Evolutionary conservation across 164 flowering plant species (phyloP), one percentile per base, ranked within the genome.

Genomic region (Kingdonia uniflora): DNA sequence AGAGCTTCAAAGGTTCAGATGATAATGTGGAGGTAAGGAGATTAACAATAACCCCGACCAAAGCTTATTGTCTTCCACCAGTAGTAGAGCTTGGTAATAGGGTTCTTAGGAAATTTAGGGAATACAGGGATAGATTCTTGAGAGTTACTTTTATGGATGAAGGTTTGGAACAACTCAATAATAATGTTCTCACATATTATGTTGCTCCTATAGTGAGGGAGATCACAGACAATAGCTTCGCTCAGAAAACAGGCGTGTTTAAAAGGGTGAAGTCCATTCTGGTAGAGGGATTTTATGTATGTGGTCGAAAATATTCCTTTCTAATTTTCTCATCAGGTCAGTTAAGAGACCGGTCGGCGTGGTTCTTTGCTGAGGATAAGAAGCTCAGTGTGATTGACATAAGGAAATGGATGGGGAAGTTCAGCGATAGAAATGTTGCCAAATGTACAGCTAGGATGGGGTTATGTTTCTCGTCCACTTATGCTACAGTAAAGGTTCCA

Each of bases 361-460:
- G 99, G 96, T 94, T 94, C 65, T 94, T 87, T 63, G 87, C 99
- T 42, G 92, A 83, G 51, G 71, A 74, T 20, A 42, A 60, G 50
- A 68, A 57, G 0, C 50, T 60, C 46, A 61, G 38, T 19, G 85
- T 76, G n/a, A 14, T 0, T 13, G 43, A 14, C 14, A 76, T 89
- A 16, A 70, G 22, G 51, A 54, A 6, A 5, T 94, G 96, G 97
- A 94, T 94, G 99, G 99, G 99, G 13, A 74, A 60, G 66, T 94
- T 94, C 49, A 57, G 19, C 0, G 68, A 76, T 51, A 69, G 51
- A 54, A 89, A 76, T 57, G 62, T 83, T 42, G 97, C 99, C 0
- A 94, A 87, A 29, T 85, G 90, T 73, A 82, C 97, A 29, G 96
- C 99, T 20, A 74, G 99, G 70, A 94, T 94, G 95, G 99, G 97